These are phyloP conservation scores for Penicillium bovifimosum DNA, from an alignment of 495 filamentous ascomycete genomes.

Conservation along the genomic window DNA sequence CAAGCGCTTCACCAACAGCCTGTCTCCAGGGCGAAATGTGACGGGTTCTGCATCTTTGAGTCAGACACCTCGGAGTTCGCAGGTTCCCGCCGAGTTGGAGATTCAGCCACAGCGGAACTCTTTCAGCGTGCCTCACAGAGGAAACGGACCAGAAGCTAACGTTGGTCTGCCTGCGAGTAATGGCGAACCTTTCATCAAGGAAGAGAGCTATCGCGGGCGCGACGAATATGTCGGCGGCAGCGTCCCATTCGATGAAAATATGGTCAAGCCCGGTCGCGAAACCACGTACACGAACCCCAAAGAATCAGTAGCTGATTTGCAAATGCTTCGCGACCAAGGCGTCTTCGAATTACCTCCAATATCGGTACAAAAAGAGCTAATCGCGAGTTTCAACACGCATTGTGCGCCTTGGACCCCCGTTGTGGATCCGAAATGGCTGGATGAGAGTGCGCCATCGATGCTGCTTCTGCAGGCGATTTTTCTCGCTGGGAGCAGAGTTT, in stretches of 20 bases:
- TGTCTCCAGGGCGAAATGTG: slow-evolving; percentile 19
- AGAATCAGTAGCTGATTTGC: slow-evolving; percentile 19
- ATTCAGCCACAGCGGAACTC: not conserved
- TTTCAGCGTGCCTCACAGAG: slow-evolving; percentile 1
- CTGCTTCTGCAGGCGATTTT: slow-evolving; percentile 25
- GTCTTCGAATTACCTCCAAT: slow-evolving; percentile 24
- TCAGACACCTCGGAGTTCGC: slow-evolving; percentile 16
- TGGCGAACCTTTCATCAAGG: slow-evolving; percentile 23
- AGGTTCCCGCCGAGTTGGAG: slow-evolving; percentile 14
- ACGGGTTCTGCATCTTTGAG: slow-evolving; percentile 14
- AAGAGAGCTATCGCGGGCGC: slow-evolving; percentile 30
- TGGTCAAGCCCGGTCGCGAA: slow-evolving; percentile 27
- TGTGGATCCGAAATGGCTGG: slow-evolving; percentile 25
- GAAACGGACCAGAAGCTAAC: not conserved
- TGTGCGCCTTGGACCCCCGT: slow-evolving; percentile 27
- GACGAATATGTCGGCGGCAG: slow-evolving; percentile 26
- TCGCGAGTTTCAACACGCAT: slow-evolving; percentile 23
- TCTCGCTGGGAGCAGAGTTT: slow-evolving; percentile 23
- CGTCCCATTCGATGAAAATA: slow-evolving; percentile 30
- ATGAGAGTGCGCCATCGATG: slow-evolving; percentile 21
- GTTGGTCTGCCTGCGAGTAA: not conserved
- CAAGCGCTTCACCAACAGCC: slow-evolving; percentile 28
- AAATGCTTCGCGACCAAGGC: slow-evolving; percentile 26
- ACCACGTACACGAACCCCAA: slow-evolving; percentile 25
- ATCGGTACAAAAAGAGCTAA: slow-evolving; percentile 22